Conservation (phyloP, 2,329 filamentous ascomycete genomes). For the Phaeoacremonium minimum region DNA sequence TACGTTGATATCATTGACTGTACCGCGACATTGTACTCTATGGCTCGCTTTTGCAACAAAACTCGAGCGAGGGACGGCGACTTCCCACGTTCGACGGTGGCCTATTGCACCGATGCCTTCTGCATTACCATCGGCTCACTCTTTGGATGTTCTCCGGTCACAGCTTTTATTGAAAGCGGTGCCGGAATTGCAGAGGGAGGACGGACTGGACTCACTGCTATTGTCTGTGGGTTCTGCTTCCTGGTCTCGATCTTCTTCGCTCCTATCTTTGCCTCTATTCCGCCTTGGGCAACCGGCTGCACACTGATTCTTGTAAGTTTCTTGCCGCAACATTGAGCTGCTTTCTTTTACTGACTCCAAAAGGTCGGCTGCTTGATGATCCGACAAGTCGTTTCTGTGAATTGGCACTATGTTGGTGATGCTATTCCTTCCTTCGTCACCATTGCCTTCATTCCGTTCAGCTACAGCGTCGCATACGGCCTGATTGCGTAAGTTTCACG, state of each 20-base stretch:
- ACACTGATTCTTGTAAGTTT: conserved; percentile 64
- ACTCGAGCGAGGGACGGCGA: conserved; percentile 62
- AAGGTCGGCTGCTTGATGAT: conserved; percentile 76
- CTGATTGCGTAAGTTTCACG: conserved; percentile 57
- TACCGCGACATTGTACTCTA: conserved; percentile 75
- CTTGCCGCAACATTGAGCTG: neutral
- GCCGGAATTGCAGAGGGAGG: conserved; percentile 87
- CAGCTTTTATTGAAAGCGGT: conserved; percentile 84
- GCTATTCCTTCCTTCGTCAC: conserved; percentile 73
- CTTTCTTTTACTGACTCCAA: neutral
- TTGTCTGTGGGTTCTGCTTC: conserved; percentile 76
- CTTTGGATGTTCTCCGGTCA: conserved; percentile 75
- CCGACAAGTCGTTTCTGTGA: conserved; percentile 68
- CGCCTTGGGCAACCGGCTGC: conserved; percentile 83
- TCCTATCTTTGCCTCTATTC: conserved; percentile 85
- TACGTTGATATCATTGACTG: conserved; percentile 79
- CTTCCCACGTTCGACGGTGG: conserved; percentile 79
- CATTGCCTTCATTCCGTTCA: conserved; percentile 72
- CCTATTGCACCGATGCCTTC: conserved; percentile 68
- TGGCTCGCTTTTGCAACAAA: conserved; percentile 65
- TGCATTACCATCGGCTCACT: conserved; percentile 71
- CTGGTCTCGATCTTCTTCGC: conserved; percentile 87
- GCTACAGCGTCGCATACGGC: conserved; percentile 74
- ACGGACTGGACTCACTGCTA: conserved; percentile 78
- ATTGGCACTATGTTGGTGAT: conserved; percentile 74